A percentile compares a stretch with the other conserved stretches of the same genome.
These are phyloP conservation scores for Myotisia sp. DNA, from an alignment of 2,329 filamentous ascomycete species.

Conservation along the genomic window DNA sequence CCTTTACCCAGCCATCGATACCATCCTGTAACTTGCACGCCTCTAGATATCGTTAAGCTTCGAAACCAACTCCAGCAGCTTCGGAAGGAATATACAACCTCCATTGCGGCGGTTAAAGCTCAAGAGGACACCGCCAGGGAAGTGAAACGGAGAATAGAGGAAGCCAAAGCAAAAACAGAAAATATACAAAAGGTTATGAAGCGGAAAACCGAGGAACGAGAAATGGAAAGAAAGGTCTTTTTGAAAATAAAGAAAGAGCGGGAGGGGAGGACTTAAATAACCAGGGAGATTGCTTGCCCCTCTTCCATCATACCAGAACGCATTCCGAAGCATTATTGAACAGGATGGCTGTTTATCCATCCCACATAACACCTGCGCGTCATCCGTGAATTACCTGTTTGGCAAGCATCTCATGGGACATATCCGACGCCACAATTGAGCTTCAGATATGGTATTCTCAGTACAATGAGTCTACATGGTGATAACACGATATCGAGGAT, in stretches of 20 bases:
- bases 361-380: too few species aligned
- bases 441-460: too few species aligned
- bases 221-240: constrained; percentile 29
- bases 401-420: too few species aligned
- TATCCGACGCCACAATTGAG: too few species aligned
- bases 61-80: constrained; percentile 22
- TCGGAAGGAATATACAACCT: constrained; percentile 24
- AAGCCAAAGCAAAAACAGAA: constrained; percentile 25
- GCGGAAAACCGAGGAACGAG: constrained; percentile 30
- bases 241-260: constrained; percentile 30
- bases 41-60: constrained; percentile 20
- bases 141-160: constrained; percentile 24
- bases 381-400: too few species aligned
- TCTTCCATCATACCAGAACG: too few species aligned
- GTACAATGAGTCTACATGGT: too few species aligned
- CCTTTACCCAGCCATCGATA: constrained; percentile 23
- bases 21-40: constrained; percentile 26
- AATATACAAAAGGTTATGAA: constrained; percentile 28
- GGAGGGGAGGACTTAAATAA: constrained; percentile 11
- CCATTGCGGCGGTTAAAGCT: constrained; percentile 23
- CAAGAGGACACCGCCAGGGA: constrained; percentile 27
- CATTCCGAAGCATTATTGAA: too few species aligned
- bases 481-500: too few species aligned
- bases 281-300: too few species aligned
- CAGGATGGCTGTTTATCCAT: too few species aligned